Percentiles rank a stretch among this genome's conserved stretches.
Conservation (phyloP, 805 yeast genomes). For the Sugiyamaella floridensis region DNA sequence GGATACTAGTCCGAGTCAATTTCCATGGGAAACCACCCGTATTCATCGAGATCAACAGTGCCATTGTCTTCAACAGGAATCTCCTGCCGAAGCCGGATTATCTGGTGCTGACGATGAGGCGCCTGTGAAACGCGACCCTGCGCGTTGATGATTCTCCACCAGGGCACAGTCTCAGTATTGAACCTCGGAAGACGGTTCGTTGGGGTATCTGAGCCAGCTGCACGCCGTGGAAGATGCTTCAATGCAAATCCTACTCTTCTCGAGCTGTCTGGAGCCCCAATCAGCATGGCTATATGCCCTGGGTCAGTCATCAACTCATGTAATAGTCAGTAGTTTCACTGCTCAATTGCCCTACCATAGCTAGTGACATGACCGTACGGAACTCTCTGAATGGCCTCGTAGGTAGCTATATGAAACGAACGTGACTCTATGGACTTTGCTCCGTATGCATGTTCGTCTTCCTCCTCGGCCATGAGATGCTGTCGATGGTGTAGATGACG, state of each 20-base stretch:
- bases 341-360: conserved; percentile 59
- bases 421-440: conserved; percentile 39
- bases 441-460: conserved; percentile 13
- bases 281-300: conserved; percentile 62
- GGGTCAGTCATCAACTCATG: not conserved
- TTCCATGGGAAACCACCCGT: conserved; percentile 64
- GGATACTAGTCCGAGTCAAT: conserved; percentile 2
- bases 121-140: conserved; percentile 53
- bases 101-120: conserved; percentile 40
- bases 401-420: conserved; percentile 57
- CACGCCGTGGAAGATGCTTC: conserved; percentile 41
- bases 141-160: conserved; percentile 76
- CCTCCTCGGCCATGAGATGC: not conserved
- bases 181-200: conserved; percentile 17
- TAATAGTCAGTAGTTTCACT: no score
- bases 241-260: conserved; percentile 70
- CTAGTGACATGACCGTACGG: conserved; percentile 62
- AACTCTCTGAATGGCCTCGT: conserved; percentile 43
- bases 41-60: conserved; percentile 38
- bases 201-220: conserved; percentile 11
- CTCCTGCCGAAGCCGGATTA: conserved; percentile 40
- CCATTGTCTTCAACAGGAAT: conserved; percentile 27
- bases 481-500: no score
- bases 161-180: conserved; percentile 45
- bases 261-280: conserved; percentile 57